phyloP scores from a whole-genome alignment of 2,329 filamentous ascomycete genomes.

The Podosphaera xanthii region DNA sequence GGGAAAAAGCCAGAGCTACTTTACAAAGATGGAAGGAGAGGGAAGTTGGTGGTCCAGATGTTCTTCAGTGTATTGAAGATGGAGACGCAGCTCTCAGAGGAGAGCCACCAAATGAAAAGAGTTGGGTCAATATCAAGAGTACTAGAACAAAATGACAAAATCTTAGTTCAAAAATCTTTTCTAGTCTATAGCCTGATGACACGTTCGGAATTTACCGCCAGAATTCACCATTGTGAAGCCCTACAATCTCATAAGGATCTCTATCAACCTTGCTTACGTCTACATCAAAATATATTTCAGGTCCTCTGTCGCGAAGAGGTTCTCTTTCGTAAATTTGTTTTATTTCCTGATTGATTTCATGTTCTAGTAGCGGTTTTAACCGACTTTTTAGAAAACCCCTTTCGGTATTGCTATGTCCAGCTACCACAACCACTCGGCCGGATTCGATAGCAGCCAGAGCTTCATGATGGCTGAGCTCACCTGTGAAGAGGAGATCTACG shows the following conservation, averaged over 20 bases:
- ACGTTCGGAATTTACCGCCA: background rate
- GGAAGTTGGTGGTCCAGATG: constrained; percentile 15
- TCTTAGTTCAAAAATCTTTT: background rate
- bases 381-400: constrained; percentile 54
- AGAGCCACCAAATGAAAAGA: constrained; percentile 24
- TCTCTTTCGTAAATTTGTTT: constrained; percentile 17
- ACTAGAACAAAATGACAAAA: background rate
- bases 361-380: constrained; percentile 24
- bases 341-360: constrained; percentile 16
- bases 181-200: too few relatives aligned
- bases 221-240: background rate
- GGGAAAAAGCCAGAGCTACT: constrained; percentile 9
- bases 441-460: constrained; percentile 68
- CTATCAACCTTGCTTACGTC: constrained; percentile 57
- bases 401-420: constrained; percentile 89
- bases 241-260: constrained; percentile 68
- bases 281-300: constrained; percentile 22
- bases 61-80: constrained; percentile 16
- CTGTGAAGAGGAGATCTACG: constrained; percentile 71
- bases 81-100: constrained; percentile 15
- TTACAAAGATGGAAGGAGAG: constrained; percentile 15
- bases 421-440: constrained; percentile 57
- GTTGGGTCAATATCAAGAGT: constrained; percentile 32
- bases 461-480: constrained; percentile 84
- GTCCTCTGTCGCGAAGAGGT: constrained; percentile 6